Evolutionary conservation across 257 asterid species (phyloP), one percentile per base, ranked within the genome.

Genomic region (Solanum paucissectum): DNA sequence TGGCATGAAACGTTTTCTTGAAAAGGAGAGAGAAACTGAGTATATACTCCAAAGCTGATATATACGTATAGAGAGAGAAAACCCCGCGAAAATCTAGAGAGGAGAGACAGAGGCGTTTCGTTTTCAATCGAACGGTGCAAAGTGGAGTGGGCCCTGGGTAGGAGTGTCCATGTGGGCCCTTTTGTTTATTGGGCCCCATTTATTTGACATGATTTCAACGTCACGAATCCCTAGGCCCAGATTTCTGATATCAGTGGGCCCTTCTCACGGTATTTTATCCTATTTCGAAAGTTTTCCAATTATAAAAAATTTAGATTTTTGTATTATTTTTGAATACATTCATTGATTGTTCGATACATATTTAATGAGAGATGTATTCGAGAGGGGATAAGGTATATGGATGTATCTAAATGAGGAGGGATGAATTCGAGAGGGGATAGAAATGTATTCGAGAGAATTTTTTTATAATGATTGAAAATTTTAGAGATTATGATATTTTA

Each of bases 161-260:
- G 62, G 86, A 83, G 83, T 72, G 89, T 9, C 74, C 76, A 4
- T 34, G 77, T 55, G 90, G 89, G 90, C 85, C 72, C 21, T 75
- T 29, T 34, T 0, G 25, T 85, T 7, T 87, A 85, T 44, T 52
- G 62, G 86, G 88, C 5, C 82, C 81, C 87, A 52, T 64, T 8
- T 36, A 46, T 71, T 37, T 55, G 89, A 83, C 89, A 87, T 85
- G 21, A 72, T 89, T 89, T 88, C 90, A 86, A 89, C 25, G 87
- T 88, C 90, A 83, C 90, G 90, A 87, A 89, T 87, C 87, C 93
- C 92, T 74, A 93, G 94, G 87, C 88, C 95, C 90, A 60, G 12
- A 60, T 21, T 60, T 21, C 68, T 58, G 27, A 58, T 58, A 20
- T 21, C 5, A 60, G 68, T 60, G 68, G 68, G 68, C 68, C 29